A percentile compares a stretch with the other conserved stretches of the same genome.
phyloP scores from a whole-genome alignment of 306 rosid genomes.

The Ormosia emarginata region DNA sequence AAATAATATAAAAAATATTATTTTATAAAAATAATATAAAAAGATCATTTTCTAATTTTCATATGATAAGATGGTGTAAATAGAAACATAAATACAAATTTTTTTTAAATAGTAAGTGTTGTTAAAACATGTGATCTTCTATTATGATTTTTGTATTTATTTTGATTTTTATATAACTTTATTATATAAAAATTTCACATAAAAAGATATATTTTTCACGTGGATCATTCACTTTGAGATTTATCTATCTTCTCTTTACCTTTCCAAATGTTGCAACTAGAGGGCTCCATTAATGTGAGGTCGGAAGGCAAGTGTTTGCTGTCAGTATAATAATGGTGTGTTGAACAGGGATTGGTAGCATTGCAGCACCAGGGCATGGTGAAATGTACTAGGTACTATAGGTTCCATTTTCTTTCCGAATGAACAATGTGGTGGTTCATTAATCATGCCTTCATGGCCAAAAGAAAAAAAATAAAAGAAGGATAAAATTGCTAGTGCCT shows the following conservation, averaged over 20 bases:
- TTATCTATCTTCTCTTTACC: not conserved
- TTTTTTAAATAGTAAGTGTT: too few species aligned
- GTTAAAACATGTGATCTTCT: too few species aligned
- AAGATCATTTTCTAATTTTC: too few species aligned
- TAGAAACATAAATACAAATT: too few species aligned
- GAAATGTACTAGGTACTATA: not conserved
- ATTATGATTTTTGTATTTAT: too few species aligned
- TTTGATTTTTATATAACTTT: too few species aligned
- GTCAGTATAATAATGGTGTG: slow-evolving; percentile 17
- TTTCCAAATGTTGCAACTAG: slow-evolving; percentile 13
- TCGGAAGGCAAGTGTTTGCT: not conserved
- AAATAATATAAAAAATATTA: too few species aligned
- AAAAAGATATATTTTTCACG: too few species aligned
- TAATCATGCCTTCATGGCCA: not conserved
- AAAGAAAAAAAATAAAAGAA: not conserved
- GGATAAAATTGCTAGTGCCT: not conserved
- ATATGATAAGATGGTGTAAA: too few species aligned
- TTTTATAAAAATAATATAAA: too few species aligned
- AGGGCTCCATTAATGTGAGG: not conserved
- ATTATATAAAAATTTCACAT: too few species aligned
- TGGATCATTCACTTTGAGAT: not conserved
- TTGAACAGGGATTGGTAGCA: slow-evolving; percentile 22
- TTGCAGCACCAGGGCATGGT: not conserved
- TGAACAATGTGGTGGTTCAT: not conserved
- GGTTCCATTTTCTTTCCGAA: not conserved